Evolutionary conservation across 2,329 filamentous ascomycete species (phyloP).

Genomic region (Sarocladium brachiariae): DNA sequence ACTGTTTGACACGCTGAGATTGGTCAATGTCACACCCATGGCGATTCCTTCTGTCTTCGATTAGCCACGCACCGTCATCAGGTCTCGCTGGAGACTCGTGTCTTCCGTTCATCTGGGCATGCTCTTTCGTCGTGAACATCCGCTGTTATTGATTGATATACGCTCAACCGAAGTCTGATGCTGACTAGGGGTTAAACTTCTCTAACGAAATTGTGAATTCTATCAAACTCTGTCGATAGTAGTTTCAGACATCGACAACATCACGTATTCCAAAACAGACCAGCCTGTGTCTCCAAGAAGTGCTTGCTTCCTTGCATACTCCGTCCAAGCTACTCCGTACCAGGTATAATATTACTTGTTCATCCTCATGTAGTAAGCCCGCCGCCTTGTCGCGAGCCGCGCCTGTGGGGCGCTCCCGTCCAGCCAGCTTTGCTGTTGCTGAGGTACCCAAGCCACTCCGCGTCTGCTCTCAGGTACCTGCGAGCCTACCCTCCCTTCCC

Average conservation of each 20-base stretch:
- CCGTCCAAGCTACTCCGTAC: too few species aligned
- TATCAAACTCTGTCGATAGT: background rate
- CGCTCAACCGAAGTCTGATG: background rate
- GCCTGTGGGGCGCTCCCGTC: conserved; percentile 7
- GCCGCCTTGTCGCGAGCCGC: conserved; percentile 9
- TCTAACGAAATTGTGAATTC: too few species aligned
- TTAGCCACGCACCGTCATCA: conserved; percentile 9
- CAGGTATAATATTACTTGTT: too few species aligned
- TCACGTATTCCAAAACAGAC: background rate
- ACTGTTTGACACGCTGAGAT: conserved; percentile 10
- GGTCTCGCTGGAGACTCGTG: background rate
- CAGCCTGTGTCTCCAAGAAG: background rate
- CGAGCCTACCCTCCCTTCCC: background rate
- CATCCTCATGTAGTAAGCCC: background rate
- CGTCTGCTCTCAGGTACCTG: conserved; percentile 7
- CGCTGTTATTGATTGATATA: background rate
- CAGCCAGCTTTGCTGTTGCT: background rate
- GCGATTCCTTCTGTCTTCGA: background rate
- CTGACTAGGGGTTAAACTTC: too few species aligned
- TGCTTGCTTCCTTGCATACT: conserved; percentile 5
- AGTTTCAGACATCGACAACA: background rate
- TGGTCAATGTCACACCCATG: background rate
- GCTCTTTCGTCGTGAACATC: background rate
- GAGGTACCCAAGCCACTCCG: conserved; percentile 7
- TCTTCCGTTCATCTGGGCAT: background rate